phyloP scores from a whole-genome alignment of 495 filamentous ascomycete species.

The Hamigera avellanea region DNA sequence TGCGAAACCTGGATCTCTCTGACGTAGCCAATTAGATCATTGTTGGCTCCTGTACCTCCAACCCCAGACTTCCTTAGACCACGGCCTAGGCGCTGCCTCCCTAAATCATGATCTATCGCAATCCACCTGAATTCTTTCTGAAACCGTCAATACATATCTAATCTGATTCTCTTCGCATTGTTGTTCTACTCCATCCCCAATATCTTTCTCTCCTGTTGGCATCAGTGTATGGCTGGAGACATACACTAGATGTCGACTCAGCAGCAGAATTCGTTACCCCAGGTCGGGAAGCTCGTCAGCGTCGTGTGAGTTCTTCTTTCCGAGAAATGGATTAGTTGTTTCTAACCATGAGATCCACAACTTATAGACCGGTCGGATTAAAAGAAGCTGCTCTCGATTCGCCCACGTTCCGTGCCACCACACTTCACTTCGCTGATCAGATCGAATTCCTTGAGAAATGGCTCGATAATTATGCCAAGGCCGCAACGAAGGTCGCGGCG shows the following conservation, averaged over 20 bases:
- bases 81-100: no score
- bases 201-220: conserved; percentile 7
- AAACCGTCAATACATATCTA: no score
- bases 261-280: conserved; percentile 31
- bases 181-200: background rate
- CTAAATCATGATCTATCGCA: no score
- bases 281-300: conserved; percentile 43
- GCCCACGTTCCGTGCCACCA: conserved; percentile 83
- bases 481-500: conserved; percentile 62
- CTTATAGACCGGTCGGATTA: conserved; percentile 64
- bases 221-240: conserved; percentile 28
- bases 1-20: conserved; percentile 7
- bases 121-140: no score
- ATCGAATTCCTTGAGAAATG: conserved; percentile 85
- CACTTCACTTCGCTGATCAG: conserved; percentile 83
- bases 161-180: background rate
- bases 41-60: conserved; percentile 4
- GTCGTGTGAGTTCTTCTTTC: conserved; percentile 35
- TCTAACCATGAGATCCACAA: conserved; percentile 5
- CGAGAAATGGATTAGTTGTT: background rate
- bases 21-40: conserved; percentile 36
- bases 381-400: conserved; percentile 95
- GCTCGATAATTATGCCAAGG: conserved; percentile 77
- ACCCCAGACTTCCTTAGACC: conserved; percentile 3
- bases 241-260: conserved; percentile 38